These are phyloP conservation scores for Blastocystis sp. DNA, from an alignment of 352 stramenopile species.

Conservation along the genomic window DNA sequence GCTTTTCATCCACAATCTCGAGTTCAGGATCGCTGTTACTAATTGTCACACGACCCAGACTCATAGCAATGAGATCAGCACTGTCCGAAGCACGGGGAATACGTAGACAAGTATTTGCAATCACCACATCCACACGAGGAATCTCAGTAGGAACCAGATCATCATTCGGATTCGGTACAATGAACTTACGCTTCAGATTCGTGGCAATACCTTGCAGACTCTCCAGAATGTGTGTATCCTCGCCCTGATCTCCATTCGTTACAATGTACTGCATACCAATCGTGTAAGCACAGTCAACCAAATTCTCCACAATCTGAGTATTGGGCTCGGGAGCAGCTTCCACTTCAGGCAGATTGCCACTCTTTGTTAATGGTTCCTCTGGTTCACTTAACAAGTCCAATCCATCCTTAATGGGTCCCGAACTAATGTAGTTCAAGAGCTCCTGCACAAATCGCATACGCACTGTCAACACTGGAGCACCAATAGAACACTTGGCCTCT, in stretches of 20 bases:
- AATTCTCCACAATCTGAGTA: slow-evolving; percentile 52
- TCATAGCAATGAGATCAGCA: slow-evolving; percentile 1
- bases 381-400: not conserved
- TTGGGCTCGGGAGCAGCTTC: not conserved
- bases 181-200: slow-evolving; percentile 54
- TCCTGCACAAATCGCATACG: slow-evolving; percentile 57
- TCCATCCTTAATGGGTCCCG: slow-evolving; percentile 50
- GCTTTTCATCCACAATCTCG: not conserved
- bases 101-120: slow-evolving; percentile 23
- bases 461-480: slow-evolving; percentile 42
- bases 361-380: not conserved
- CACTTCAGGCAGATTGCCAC: not conserved
- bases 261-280: slow-evolving; percentile 58
- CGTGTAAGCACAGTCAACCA: slow-evolving; percentile 19
- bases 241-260: not conserved
- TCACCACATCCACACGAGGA: slow-evolving; percentile 35
- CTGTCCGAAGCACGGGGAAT: slow-evolving; percentile 12
- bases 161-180: slow-evolving; percentile 50
- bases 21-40: not conserved
- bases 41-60: slow-evolving; percentile 27
- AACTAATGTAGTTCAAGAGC: slow-evolving; percentile 50
- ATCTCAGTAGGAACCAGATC: slow-evolving; percentile 54
- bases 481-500: slow-evolving; percentile 30
- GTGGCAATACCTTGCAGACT: not conserved
- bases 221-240: slow-evolving; percentile 40